phyloP scores from a whole-genome alignment of 106 monocot species.

The Hemerocallis citrina region DNA sequence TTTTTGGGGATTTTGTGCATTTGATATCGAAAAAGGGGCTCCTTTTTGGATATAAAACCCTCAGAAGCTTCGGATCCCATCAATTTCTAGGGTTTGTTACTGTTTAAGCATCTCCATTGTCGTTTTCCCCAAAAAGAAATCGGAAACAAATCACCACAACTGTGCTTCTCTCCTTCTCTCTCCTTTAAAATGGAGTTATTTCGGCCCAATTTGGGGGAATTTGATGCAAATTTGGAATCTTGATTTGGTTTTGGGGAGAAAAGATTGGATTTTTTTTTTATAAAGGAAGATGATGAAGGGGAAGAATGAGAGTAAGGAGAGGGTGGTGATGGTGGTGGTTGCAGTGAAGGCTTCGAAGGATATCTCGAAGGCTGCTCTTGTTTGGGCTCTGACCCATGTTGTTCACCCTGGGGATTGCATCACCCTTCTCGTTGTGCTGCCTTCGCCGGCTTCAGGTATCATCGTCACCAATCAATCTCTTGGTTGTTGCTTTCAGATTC shows the following conservation, averaged over 20 bases:
- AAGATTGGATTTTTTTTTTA: too few species aligned
- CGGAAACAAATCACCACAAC: too few species aligned
- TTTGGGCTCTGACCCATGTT: conserved; percentile 85
- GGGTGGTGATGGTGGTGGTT: conserved; percentile 68
- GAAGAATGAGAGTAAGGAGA: conserved; percentile 37
- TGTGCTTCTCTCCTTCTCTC: not conserved
- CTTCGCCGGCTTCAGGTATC: conserved; percentile 48
- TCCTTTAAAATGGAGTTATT: too few species aligned
- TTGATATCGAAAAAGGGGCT: too few species aligned
- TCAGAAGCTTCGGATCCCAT: conserved; percentile 11
- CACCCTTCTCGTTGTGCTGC: conserved; percentile 65
- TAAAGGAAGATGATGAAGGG: conserved; percentile 3
- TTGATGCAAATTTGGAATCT: too few species aligned
- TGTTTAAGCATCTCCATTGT: too few species aligned
- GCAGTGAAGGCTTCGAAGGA: conserved; percentile 81
- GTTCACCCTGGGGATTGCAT: conserved; percentile 76
- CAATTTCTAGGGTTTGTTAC: too few species aligned
- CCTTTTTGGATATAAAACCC: not conserved
- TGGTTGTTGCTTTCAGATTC: not conserved
- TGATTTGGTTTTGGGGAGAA: too few species aligned
- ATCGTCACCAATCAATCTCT: not conserved
- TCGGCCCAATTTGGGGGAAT: too few species aligned
- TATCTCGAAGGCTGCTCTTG: conserved; percentile 63
- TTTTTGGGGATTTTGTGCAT: too few species aligned
- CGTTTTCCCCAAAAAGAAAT: too few species aligned